These are phyloP conservation scores for Fusarium sp. DNA, from an alignment of 2,329 filamentous ascomycete species.

Conservation along the genomic window DNA sequence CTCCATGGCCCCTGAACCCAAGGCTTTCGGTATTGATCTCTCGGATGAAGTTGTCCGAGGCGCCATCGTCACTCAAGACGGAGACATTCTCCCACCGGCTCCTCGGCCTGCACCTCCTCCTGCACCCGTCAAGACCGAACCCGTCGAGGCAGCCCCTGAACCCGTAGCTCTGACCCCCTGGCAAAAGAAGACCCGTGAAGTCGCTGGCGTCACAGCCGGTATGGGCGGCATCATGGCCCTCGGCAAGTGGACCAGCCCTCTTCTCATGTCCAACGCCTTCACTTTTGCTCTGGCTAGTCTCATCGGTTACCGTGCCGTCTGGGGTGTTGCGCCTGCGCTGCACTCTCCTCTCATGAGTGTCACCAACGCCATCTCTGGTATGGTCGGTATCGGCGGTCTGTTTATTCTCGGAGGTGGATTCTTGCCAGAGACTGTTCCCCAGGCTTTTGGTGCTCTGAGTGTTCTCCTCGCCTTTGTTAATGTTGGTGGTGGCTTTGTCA, in stretches of 20 bases:
- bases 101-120: conserved; percentile 74
- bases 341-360: conserved; percentile 94
- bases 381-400: conserved; percentile 89
- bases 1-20: conserved; percentile 82
- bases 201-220: conserved; percentile 78
- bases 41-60: conserved; percentile 88
- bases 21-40: conserved; percentile 83
- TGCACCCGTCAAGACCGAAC: conserved; percentile 57
- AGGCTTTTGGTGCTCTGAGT: conserved; percentile 80
- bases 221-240: conserved; percentile 82
- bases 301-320: conserved; percentile 89
- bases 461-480: conserved; percentile 91
- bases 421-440: conserved; percentile 81
- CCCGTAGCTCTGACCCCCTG: conserved; percentile 80
- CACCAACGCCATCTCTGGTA: conserved; percentile 91
- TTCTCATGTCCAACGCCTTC: conserved; percentile 91
- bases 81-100: conserved; percentile 79
- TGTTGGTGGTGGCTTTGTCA: conserved; percentile 88
- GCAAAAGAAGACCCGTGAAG: conserved; percentile 82
- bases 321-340: conserved; percentile 85
- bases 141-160: conserved; percentile 61
- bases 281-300: conserved; percentile 86
- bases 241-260: conserved; percentile 82
- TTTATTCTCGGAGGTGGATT: conserved; percentile 90
- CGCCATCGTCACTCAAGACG: conserved; percentile 83